Evolutionary conservation across 1,139 yeast species (phyloP), one percentile per base, ranked within the genome.

Genomic region (Sugiyamaella sp.): DNA sequence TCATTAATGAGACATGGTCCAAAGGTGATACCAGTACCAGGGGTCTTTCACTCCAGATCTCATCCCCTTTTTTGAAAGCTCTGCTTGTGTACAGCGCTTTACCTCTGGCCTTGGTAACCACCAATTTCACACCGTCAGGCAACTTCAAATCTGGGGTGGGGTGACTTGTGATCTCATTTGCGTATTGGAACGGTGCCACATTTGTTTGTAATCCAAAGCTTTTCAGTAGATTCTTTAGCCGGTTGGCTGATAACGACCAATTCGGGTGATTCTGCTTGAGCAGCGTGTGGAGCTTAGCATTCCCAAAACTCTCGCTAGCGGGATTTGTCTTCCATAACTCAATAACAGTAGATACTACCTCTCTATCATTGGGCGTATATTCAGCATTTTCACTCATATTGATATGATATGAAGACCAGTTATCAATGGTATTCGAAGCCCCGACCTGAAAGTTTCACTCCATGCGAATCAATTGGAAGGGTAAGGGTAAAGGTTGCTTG

Each of bases 301-400:
- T 71, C 1, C 86, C 85, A 21, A 84, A 67, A 1, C 78, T 71
- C 66, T 85, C 91, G 10, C 84, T 79, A 1, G 77, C 70, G 1
- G 89, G 84, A 62, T 86, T 89, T 56, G 78, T 77, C 60, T 80
- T 82, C 93, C 95, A 87, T 19, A 85, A 69, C 6, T 76, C 74
- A 49, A 85, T 79, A 22, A 86, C 83, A 39, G 77, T 80, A 51
- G 80, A 82, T 14, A 85, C 84, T 19, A 86, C 74, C 66, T 84
- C 83, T 49, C 86, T 75, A 56, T 83, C 86, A 58, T 79, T 80
- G 1, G 95, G 95, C 4, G 61, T 52, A 44, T 49, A 42, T 44
- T 56, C 61, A 35, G 22, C 37, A 6, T 35, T 39, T 40, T 43
- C 38, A 24, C 27, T 27, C 48, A 44, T 44, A 2, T 35, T 33